Evolutionary conservation across 352 stramenopile genomes (phyloP).

Genomic region (Salisapilia sapeloensis): DNA sequence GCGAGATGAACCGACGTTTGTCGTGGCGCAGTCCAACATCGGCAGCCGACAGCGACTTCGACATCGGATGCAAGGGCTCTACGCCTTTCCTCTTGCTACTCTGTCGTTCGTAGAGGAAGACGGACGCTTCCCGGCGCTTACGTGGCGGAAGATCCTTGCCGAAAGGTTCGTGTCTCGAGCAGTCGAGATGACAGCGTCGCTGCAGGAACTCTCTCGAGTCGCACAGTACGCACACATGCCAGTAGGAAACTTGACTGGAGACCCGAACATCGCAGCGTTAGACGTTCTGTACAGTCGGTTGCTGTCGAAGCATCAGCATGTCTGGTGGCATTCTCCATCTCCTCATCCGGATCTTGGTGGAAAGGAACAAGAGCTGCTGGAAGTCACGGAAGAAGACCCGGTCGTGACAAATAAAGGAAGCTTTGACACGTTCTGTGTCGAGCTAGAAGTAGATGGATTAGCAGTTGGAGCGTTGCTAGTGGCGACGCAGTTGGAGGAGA

Average conservation of each 20-base stretch:
- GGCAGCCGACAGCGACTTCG: conserved; percentile 41
- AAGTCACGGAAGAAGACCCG: conserved; percentile 19
- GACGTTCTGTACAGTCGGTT: conserved; percentile 89
- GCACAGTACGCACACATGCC: conserved; percentile 86
- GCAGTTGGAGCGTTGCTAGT: conserved; percentile 66
- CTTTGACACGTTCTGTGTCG: conserved; percentile 73
- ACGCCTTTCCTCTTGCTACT: conserved; percentile 86
- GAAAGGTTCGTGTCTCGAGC: conserved; percentile 59
- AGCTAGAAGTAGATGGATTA: conserved; percentile 54
- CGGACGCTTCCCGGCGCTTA: conserved; percentile 77
- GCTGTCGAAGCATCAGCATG: conserved; percentile 85
- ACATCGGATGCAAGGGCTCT: conserved; percentile 74
- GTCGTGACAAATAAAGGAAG: conserved; percentile 83
- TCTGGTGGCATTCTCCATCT: conserved; percentile 90
- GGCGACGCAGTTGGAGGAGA: conserved; percentile 46
- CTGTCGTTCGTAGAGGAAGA: conserved; percentile 75
- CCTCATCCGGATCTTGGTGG: conserved; percentile 83
- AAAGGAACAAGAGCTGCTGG: conserved; percentile 58
- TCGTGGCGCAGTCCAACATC: conserved; percentile 72
- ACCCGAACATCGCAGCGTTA: conserved; percentile 84
- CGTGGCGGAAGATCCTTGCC: conserved; percentile 84
- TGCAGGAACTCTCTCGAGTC: conserved; percentile 79
- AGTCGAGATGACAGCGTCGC: conserved; percentile 76
- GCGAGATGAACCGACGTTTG: conserved; percentile 52
- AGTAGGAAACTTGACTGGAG: conserved; percentile 87